A percentile compares a stretch with the other conserved stretches of the same genome.
Conservation (phyloP, 768 basidiomycete species). For the Tylopilus felleus region DNA sequence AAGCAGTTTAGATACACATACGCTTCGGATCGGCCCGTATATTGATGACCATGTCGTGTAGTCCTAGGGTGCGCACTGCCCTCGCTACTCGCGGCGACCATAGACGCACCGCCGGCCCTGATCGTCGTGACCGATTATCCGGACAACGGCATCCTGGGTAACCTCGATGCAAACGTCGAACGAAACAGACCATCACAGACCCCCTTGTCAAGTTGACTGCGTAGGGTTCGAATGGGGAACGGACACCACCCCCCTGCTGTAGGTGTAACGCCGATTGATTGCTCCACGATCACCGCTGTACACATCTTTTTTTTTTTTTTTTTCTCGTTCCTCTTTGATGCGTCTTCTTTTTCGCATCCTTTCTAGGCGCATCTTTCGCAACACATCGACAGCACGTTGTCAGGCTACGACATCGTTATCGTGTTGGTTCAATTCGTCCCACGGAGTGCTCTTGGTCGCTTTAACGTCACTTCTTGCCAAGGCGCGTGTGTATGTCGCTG, state of each 20-base stretch:
- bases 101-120: conserved; percentile 43
- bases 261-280: conserved; percentile 21
- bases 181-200: conserved; percentile 41
- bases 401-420: conserved; percentile 56
- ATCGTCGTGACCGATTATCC: conserved; percentile 70
- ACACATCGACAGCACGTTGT: conserved; percentile 11
- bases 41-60: conserved; percentile 26
- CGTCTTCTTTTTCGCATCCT: background rate
- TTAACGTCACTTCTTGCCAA: conserved; percentile 46
- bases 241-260: conserved; percentile 47
- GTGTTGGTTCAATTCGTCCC: conserved; percentile 65
- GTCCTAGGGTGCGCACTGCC: conserved; percentile 72
- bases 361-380: conserved; percentile 17
- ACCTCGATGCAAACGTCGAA: conserved; percentile 52
- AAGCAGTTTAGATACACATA: conserved; percentile 1
- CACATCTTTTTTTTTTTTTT: background rate
- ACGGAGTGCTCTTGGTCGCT: conserved; percentile 52
- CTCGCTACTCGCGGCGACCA: conserved; percentile 54
- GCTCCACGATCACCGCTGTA: background rate
- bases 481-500: conserved; percentile 55
- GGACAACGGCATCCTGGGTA: conserved; percentile 55
- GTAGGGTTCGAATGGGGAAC: conserved; percentile 65
- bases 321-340: background rate
- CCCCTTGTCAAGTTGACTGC: conserved; percentile 42
- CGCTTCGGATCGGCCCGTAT: background rate